Base-by-base conservation (phyloP, 129 eudicot species). In the Tagetes patula region DNA sequence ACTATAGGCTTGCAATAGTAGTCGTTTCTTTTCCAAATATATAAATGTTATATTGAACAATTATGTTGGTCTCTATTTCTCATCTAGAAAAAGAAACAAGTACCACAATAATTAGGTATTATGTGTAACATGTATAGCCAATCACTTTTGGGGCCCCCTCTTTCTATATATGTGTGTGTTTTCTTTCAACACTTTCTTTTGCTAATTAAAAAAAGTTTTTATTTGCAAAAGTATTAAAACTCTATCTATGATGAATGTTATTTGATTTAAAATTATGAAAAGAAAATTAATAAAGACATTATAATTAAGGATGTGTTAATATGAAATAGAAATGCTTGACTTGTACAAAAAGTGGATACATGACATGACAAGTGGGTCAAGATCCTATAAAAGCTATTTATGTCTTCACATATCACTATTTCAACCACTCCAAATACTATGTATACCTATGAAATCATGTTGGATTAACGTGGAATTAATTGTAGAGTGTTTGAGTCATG, bases 121-220 rank as follows among this genome's bases (percentile, higher is more conserved):
- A 20, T 62, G 70, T 73, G 49, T 49, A 27, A 6, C 20, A 6
- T 45, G 45, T 34, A 66, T 39, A 46, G 34, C 31, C 49, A 34
- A 73, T 61, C 20, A 34, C 77, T 59, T 54, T 62, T 60, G 43
- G 55, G 67, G 52, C 9, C 77, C 69, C 56, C 30, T 7, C 32
- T 40, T 13, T 39, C n/a, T 5, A 9, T 20, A 5, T 20, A 12
- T 9, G 10, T 9, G 10, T 11, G n/a, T n/a, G 0, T 11, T 47
- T 47, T 47, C 52, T 47, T 47, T 47, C 52, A 8, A 47, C 4
- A 46, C 3, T 45, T 20, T 20, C 27, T 20, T 20, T 20, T 20
- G 27, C 27, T 20, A 20, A 20, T 20, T 20, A 20, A 20, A 20
- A 20, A 20, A 20, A 20, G 27, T 20, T 20, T 20, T 20, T 20